Base-by-base conservation (phyloP, 306 rosid species). In the Prunus davidiana region DNA sequence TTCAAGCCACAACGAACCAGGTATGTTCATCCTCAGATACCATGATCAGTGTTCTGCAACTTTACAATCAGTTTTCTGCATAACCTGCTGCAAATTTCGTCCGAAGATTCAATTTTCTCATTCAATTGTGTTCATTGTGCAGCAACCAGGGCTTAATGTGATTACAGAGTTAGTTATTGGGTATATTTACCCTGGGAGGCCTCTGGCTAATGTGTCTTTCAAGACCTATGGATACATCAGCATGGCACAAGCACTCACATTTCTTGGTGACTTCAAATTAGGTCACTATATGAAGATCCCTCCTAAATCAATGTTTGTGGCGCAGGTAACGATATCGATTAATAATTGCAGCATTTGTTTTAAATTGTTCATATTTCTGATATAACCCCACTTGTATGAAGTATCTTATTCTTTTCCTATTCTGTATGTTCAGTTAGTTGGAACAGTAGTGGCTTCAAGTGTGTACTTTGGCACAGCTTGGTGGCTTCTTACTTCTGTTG, bases 271-370 rank as follows among this genome's bases (percentile, higher is more conserved):
- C 83, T 92, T 95, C 85, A 95, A 95, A 76, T 74, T 95, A 71
- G 97, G 98, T 47, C 97, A 92, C 73, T 95, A 95, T 49, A 95
- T 90, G 98, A 95, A 95, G 83, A 86, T 92, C 76, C 97, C 98
- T 78, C 97, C 97, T 16, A 95, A 82, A 72, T 84, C 97, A 24
- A 95, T 95, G 98, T 95, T 89, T 80, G 0, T 89, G 5, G 91
- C 67, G 4, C 97, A 93, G 97, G 95, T 92, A 82, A 2, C 27
- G 71, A 10, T 15, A 63, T 28, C n/a, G 1, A 7, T 28, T 13
- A 2, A 27, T 25, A 13, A 18, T 1, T 24, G 19, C 19, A 12
- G 18, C n/a, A n/a, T 2, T 3, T 61, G 65, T 27, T 18, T 19
- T 9, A 38, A 32, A 30, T 15, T 63, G 64, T 63, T 30, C 14